These are phyloP conservation scores for Apiospora koreana DNA, from an alignment of 2,329 filamentous ascomycete species.

Conservation along the genomic window DNA sequence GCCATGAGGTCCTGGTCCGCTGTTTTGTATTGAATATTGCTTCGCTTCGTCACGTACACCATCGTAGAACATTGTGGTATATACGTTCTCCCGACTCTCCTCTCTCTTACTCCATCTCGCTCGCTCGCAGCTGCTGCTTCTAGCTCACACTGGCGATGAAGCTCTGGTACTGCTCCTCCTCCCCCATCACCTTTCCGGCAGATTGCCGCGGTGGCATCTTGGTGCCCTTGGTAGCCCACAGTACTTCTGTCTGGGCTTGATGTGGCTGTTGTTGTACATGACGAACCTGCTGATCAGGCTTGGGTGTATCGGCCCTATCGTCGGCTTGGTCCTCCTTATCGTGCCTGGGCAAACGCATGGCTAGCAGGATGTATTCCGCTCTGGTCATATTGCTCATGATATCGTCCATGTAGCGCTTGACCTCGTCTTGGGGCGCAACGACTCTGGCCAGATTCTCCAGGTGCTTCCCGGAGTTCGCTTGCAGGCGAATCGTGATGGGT, in stretches of 20 bases:
- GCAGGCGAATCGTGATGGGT: conserved; percentile 66
- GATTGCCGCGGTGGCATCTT: conserved; percentile 19
- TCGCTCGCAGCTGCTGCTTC: conserved; percentile 20
- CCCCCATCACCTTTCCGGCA: conserved; percentile 33
- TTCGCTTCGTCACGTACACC: not conserved
- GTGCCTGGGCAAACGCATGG: conserved; percentile 62
- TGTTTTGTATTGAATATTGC: not conserved
- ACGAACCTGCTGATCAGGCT: conserved; percentile 23
- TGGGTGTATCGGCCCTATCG: conserved; percentile 23
- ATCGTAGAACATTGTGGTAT: not conserved
- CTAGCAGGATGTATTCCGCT: conserved; percentile 66
- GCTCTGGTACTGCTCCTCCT: conserved; percentile 48
- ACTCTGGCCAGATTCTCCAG: conserved; percentile 63
- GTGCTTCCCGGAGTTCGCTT: conserved; percentile 53
- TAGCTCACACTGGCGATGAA: conserved; percentile 44
- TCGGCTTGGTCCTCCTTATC: conserved; percentile 37
- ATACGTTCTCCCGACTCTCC: not conserved
- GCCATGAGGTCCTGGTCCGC: not conserved
- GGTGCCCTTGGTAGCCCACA: conserved; percentile 36
- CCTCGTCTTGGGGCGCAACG: conserved; percentile 64
- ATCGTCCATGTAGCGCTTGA: conserved; percentile 68
- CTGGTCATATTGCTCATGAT: conserved; percentile 70
- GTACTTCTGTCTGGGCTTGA: conserved; percentile 24
- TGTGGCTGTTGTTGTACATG: conserved; percentile 16
- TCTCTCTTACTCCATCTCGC: not conserved